Evolutionary conservation across 768 basidiomycete genomes (phyloP), one percentile per base, ranked within the genome.

Genomic region (Lyophyllum shimeji): DNA sequence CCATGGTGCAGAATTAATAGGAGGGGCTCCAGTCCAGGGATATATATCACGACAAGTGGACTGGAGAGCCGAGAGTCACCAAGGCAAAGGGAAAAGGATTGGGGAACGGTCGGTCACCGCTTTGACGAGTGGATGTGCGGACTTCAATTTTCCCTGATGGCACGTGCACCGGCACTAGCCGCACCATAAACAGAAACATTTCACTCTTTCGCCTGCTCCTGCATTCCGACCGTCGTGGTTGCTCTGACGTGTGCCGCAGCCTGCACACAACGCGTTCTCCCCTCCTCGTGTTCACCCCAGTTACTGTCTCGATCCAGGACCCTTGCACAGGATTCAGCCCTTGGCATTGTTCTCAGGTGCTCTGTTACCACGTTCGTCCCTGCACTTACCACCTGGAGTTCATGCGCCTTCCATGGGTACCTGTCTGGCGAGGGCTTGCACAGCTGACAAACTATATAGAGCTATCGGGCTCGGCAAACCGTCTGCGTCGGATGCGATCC

Each of bases 1-100:
- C 80, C 90, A 91, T 92, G 60, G 58, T 64, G 55, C 21, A 49
- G 34, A 50, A 44, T 46, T 47, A 40, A 47, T 46, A 25, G 50
- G 37, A 48, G 49, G 53, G 60, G 52, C 61, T 55, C 63, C 66
- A 67, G 69, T 56, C 65, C 64, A 58, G 60, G 33, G 49, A 63
- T 63, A 65, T 56, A 62, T 57, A 58, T 33, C 50, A 52, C 53
- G 57, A 53, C 50, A 47, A 44, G 31, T 55, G 60, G 56, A 63
- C 54, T 60, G 65, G 57, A 51, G 60, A 61, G 53, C 50, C 58
- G 43, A 44, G 24, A 55, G 59, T 63, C 63, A 64, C 56, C 57
- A 51, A 53, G 47, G 45, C 52, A 58, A 60, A 60, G 53, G 55
- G 45, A 53, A 52, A 47, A 42, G 45, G 37, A 56, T 29, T 31